phyloP scores from a whole-genome alignment of 2,329 filamentous ascomycete genomes.

The Fusarium lateritium region DNA sequence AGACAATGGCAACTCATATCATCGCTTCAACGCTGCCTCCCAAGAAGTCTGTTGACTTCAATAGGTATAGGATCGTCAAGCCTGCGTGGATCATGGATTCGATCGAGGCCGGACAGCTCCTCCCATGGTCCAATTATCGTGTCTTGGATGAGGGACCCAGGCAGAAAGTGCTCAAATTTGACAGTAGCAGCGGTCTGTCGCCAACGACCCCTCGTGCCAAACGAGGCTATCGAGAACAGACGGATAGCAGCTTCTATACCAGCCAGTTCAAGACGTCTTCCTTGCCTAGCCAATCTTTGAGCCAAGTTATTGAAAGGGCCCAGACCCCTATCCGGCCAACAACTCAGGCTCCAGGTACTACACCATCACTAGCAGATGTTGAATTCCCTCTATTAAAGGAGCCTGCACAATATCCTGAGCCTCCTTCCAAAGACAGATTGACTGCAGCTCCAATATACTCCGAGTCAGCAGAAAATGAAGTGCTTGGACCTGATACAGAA shows the following conservation, averaged over 20 bases:
- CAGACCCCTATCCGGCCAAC: slow-evolving; percentile 40
- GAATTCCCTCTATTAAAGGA: slow-evolving; percentile 9
- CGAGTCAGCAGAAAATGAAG: neutral
- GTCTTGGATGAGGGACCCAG: slow-evolving; percentile 87
- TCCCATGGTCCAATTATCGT: slow-evolving; percentile 89
- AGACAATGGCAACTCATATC: slow-evolving; percentile 96
- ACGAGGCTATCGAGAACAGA: slow-evolving; percentile 84
- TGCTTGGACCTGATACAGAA: neutral
- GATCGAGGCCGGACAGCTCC: slow-evolving; percentile 81
- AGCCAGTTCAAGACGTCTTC: slow-evolving; percentile 71
- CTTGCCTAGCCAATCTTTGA: slow-evolving; percentile 49
- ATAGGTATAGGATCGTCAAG: slow-evolving; percentile 90
- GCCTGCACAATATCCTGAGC: neutral
- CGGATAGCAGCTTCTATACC: slow-evolving; percentile 85
- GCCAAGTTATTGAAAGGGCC: slow-evolving; percentile 49
- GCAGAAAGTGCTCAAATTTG: slow-evolving; percentile 81
- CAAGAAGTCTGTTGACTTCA: slow-evolving; percentile 93
- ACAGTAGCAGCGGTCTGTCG: slow-evolving; percentile 74
- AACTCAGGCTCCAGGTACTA: neutral
- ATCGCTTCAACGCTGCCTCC: slow-evolving; percentile 91
- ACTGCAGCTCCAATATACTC: neutral
- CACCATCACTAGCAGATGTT: neutral
- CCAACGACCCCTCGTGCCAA: slow-evolving; percentile 71
- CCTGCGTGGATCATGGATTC: slow-evolving; percentile 96
- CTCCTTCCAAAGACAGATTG: neutral